Conservation (phyloP, 1,139 yeast species). For the Meyerozyma sp. region DNA sequence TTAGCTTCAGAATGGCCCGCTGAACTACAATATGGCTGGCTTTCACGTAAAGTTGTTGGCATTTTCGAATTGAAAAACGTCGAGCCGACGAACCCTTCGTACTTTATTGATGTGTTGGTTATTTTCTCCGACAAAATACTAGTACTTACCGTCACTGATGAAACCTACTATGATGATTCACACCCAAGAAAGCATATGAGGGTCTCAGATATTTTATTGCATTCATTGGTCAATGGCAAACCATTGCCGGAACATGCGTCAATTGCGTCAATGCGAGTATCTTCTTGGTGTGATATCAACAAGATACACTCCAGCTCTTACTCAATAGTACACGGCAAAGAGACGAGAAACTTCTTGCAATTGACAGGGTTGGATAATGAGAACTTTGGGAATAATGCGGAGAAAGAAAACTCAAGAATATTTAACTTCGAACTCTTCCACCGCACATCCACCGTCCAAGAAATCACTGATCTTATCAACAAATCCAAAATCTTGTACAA, state of each 20-base stretch:
- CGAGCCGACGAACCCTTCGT: slow-evolving; percentile 21
- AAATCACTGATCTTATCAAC: slow-evolving; percentile 60
- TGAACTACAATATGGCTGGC: slow-evolving; percentile 85
- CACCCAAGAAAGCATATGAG: slow-evolving; percentile 49
- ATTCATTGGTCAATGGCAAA: slow-evolving; percentile 79
- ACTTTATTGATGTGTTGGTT: slow-evolving; percentile 52
- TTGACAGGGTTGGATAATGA: slow-evolving; percentile 13
- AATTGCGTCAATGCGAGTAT: slow-evolving; percentile 66
- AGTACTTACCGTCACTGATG: slow-evolving; percentile 50
- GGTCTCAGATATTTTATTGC: slow-evolving; percentile 79
- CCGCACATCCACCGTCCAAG: slow-evolving; percentile 13
- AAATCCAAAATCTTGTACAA: slow-evolving; percentile 79
- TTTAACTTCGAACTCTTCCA: slow-evolving; percentile 18
- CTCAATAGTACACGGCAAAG: slow-evolving; percentile 9
- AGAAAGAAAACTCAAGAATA: slow-evolving; percentile 8
- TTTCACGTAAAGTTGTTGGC: slow-evolving; percentile 77
- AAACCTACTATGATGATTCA: slow-evolving; percentile 24
- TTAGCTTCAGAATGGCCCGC: slow-evolving; percentile 84
- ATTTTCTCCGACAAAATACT: slow-evolving; percentile 77
- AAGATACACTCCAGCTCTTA: slow-evolving; percentile 46
- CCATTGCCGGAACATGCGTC: slow-evolving; percentile 52
- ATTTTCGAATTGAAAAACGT: slow-evolving; percentile 53
- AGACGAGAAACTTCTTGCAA: slow-evolving; percentile 18
- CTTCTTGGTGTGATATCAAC: slow-evolving; percentile 63
- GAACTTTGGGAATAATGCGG: slow-evolving; percentile 4